Conservation (phyloP, 2,329 filamentous ascomycete genomes). For the Ophiostoma piceae region DNA sequence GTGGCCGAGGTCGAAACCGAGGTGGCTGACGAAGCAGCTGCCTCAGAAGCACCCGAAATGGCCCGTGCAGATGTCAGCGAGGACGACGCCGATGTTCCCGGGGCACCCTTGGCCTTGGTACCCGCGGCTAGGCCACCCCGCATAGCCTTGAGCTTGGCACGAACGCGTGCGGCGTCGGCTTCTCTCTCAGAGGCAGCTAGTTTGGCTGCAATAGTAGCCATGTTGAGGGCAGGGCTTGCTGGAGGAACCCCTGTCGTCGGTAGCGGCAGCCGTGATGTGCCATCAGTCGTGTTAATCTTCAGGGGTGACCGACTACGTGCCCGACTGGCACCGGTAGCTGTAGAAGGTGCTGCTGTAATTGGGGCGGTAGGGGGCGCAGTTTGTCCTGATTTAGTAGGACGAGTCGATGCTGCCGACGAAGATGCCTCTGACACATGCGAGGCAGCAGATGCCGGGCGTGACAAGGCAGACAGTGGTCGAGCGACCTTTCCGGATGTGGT, state of each 20-base stretch:
- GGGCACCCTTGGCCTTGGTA: not conserved
- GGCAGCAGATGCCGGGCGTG: slow-evolving; percentile 24
- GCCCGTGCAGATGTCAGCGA: not conserved
- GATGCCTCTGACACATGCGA: slow-evolving; percentile 18
- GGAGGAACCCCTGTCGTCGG: slow-evolving; percentile 32
- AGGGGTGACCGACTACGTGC: slow-evolving; percentile 25
- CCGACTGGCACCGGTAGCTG: slow-evolving; percentile 10
- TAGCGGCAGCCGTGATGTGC: slow-evolving; percentile 26
- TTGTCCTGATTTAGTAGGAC: not conserved
- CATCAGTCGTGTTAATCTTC: slow-evolving; percentile 25
- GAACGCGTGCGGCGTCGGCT: slow-evolving; percentile 57
- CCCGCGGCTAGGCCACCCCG: slow-evolving; percentile 30
- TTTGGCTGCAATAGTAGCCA: slow-evolving; percentile 59
- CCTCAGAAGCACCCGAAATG: not conserved
- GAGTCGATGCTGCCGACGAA: not conserved
- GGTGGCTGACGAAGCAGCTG: not conserved
- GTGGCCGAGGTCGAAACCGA: not conserved
- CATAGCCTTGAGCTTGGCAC: slow-evolving; percentile 57
- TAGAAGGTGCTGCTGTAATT: slow-evolving; percentile 23
- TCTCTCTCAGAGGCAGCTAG: slow-evolving; percentile 59
- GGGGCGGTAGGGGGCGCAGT: not conserved
- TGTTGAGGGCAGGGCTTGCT: slow-evolving; percentile 54
- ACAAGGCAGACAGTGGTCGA: slow-evolving; percentile 21
- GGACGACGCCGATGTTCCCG: slow-evolving; percentile 22
- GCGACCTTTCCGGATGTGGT: not conserved